These are phyloP conservation scores for Elongisporangium undulatum DNA, from an alignment of 352 stramenopile species.

Conservation along the genomic window DNA sequence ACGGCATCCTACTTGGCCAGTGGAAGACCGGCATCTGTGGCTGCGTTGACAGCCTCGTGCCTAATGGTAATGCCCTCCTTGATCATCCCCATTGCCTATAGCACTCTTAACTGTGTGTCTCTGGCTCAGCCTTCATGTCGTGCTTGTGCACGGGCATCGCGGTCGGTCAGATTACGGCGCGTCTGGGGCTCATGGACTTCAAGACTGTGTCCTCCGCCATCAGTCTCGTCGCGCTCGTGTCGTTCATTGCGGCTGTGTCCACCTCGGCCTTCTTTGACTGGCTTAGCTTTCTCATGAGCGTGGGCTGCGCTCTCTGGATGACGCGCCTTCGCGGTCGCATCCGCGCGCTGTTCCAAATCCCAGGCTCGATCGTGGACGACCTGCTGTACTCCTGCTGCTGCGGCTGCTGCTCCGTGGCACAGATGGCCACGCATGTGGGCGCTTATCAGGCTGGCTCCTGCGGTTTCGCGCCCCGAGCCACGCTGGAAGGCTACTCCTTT, in stretches of 20 bases:
- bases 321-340: conserved; percentile 54
- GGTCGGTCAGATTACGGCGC: conserved; percentile 22
- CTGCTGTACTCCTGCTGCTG: conserved; percentile 43
- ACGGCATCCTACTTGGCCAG: conserved; percentile 31
- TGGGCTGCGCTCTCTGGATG: conserved; percentile 20
- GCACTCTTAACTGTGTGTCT: background rate
- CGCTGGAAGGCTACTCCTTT: conserved; percentile 57
- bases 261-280: conserved; percentile 5
- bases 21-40: conserved; percentile 32
- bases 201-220: conserved; percentile 11
- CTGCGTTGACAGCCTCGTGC: conserved; percentile 24
- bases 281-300: conserved; percentile 3
- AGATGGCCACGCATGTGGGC: conserved; percentile 78
- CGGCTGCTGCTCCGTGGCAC: conserved; percentile 68
- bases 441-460: conserved; percentile 66
- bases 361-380: conserved; percentile 55
- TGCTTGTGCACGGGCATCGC: conserved; percentile 33
- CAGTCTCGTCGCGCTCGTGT: conserved; percentile 12
- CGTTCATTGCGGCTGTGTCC: conserved; percentile 8
- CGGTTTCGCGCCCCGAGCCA: conserved; percentile 52
- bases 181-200: conserved; percentile 22
- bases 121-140: conserved; percentile 21
- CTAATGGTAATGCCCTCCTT: conserved; percentile 18
- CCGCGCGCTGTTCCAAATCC: conserved; percentile 57
- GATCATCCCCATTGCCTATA: background rate